Conservation (phyloP, 257 asterid species). For the Nicotiana benthamiana region DNA sequence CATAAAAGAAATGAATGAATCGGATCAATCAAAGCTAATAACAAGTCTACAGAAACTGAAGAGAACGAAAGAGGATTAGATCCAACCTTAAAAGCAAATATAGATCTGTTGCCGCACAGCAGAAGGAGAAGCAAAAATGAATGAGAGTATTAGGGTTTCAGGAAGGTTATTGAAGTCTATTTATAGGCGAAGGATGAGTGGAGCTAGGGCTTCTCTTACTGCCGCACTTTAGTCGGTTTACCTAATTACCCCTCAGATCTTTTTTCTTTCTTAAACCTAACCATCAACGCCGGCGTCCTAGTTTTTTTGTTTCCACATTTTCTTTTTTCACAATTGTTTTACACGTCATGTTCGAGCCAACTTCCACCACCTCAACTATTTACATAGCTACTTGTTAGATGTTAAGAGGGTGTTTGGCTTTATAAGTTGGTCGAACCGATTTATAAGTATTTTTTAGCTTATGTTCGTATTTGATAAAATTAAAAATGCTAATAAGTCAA, state of each 20-base stretch:
- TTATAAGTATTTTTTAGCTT: too few species aligned
- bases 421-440: too few species aligned
- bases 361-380: too few species aligned
- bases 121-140: neutral
- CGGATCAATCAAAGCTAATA: neutral
- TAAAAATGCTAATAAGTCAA: too few species aligned
- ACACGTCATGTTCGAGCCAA: too few species aligned
- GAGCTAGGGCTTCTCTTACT: neutral
- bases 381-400: too few species aligned
- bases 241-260: neutral
- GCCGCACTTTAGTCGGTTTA: neutral
- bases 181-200: neutral
- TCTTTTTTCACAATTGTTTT: too few species aligned
- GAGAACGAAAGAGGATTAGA: neutral
- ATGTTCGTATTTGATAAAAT: too few species aligned
- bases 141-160: neutral
- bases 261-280: neutral
- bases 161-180: neutral
- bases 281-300: neutral
- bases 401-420: too few species aligned
- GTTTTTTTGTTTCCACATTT: too few species aligned
- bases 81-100: neutral
- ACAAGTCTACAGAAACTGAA: neutral
- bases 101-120: neutral
- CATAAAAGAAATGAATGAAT: neutral